Evolutionary conservation across 108 stramenopile species (phyloP).

Genomic region (Pseudonitzschia multiseries): DNA sequence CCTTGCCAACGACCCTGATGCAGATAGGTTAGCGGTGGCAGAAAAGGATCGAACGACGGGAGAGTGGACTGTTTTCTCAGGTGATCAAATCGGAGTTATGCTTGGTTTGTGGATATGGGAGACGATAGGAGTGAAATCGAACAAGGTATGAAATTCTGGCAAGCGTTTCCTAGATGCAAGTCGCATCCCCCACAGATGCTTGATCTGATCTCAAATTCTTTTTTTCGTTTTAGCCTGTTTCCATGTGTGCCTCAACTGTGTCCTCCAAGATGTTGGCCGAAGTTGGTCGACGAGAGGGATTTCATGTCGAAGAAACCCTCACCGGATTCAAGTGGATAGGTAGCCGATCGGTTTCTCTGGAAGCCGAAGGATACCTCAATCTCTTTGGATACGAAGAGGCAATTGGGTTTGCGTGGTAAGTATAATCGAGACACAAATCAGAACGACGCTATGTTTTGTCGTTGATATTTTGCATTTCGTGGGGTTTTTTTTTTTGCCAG

Average conservation of each 20-base stretch:
- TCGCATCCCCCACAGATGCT: background rate
- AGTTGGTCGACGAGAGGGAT: constrained; percentile 86
- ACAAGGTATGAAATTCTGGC: constrained; percentile 39
- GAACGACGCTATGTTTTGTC: background rate
- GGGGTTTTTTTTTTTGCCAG: background rate
- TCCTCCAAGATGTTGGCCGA: constrained; percentile 90
- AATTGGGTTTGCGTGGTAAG: constrained; percentile 86
- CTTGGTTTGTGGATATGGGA: constrained; percentile 92
- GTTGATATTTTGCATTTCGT: background rate
- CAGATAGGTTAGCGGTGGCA: constrained; percentile 95
- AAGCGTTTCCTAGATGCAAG: background rate
- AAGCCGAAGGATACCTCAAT: constrained; percentile 70
- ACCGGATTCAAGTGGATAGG: constrained; percentile 98
- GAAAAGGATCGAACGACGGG: constrained; percentile 66
- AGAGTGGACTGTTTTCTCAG: constrained; percentile 90
- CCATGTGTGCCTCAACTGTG: constrained; percentile 94
- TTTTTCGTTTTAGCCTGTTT: constrained; percentile 44
- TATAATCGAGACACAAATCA: background rate
- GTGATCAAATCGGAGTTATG: constrained; percentile 94
- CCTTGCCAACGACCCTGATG: constrained; percentile 98
- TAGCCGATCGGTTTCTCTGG: constrained; percentile 57
- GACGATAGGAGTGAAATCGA: constrained; percentile 58
- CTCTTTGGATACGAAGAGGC: constrained; percentile 96
- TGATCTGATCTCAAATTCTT: background rate
- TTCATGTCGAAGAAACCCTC: constrained; percentile 92